Base-by-base conservation (phyloP, 2,329 filamentous ascomycete species). In the Sarocladium oryzae region DNA sequence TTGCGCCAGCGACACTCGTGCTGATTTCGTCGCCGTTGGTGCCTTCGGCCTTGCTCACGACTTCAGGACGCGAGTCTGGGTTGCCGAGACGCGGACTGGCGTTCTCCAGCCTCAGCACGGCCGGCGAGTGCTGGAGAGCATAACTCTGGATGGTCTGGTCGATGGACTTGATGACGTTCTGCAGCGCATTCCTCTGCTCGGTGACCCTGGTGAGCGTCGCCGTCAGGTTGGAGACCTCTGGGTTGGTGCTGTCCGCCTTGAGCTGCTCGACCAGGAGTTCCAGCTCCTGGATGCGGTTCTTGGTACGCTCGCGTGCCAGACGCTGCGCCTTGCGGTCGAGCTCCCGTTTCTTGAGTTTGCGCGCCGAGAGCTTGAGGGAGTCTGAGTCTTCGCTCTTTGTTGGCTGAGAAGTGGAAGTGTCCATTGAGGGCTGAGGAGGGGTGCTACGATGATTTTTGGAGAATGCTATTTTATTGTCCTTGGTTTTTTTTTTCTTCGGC, bases 271-370 rank as follows among this genome's bases (percentile, higher is more conserved):
- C 61, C 53, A 59, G 60, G 18, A 56, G 57, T 51, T 66, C 63
- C 2, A 66, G 57, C 26, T 64, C 57, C 9, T 61, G 56, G 38
- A 66, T 65, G 30, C 63, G 63, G 32, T 56, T 62, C 52, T 61
- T 63, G 26, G 60, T 66, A 9, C 63, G 56, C 48, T 66, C 63
- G 13, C 63, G 60, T 8, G 62, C 60, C n/a, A 60, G 51, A 4
- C 63, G 56, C 53, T 66, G 63, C 7, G 63, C 62, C 41, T 60
- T 61, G 52, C 63, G 62, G 46, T 66, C 63, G 11, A 65, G 59
- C 43, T 66, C 63, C 11, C 63, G 54, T 54, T 66, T 66, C 55
- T 63, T 61, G 49, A 41, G 35, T 21, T 32, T 38, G 2, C 49
- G 36, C 2, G 16, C 30, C 2, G 43, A 8, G 43, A 48, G 13